Base-by-base conservation (phyloP, 2,329 filamentous ascomycete species). In the Raffaelea ambrosiae region DNA sequence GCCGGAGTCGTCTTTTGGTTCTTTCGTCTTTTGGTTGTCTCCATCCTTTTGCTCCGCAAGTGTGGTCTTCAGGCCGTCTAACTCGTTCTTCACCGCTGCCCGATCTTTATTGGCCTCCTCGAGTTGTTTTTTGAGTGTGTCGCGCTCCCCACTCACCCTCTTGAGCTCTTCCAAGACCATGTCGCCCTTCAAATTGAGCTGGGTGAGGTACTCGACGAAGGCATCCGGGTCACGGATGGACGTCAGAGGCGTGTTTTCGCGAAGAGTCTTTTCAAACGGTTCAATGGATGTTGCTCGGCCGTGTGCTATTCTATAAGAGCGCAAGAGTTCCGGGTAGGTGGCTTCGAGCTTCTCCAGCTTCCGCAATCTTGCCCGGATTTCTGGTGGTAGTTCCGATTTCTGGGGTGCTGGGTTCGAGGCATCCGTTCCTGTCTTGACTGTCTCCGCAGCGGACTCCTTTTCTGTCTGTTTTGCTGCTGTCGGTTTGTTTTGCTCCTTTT, bases 101-200 rank as follows among this genome's bases (percentile, higher is more conserved):
- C n/a, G 26, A 38, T 45, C 47, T 13, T 22, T 29, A 18, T 77
- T 73, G 0, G 83, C 71, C 14, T 83, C 79, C n/a, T 85, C 79
- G 2, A 82, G 69, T 62, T 86, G 88, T 65, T 84, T 86, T 63
- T 88, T 91, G 51, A 86, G 73, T 16, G 81, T 79, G 51, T 95
- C 88, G 50, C 86, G 84, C 60, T 97, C 90, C 3, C 77, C 76
- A 0, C 88, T 85, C 0, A 97, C 81, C 13, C 88, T 77, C 67
- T 94, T 96, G 48, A 96, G 72, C 65, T 98, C 93, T 41, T 95
- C 86, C 78, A 94, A 83, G 3, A 95, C 83, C 86, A 98, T 94
- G 58, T 95, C 88, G 39, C 84, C 83, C 60, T 94, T 91, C 46
- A 90, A 66, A 52, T 83, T 91, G 38, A 95, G 68, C 64, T 96